phyloP scores from a whole-genome alignment of 2,329 filamentous ascomycete species.

The Pseudocercospora vitis region DNA sequence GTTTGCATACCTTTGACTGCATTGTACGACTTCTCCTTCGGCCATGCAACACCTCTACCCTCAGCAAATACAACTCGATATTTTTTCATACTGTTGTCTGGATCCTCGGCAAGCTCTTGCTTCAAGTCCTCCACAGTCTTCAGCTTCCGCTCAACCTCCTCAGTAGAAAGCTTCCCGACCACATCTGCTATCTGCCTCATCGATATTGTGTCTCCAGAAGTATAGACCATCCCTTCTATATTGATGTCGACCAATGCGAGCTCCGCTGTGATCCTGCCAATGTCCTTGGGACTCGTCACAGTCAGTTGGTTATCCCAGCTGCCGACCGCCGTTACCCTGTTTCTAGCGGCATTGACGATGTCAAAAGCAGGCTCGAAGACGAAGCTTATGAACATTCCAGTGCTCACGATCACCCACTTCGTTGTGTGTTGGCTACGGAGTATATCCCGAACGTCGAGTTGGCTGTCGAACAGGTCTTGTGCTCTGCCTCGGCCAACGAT shows the following conservation, averaged over 20 bases:
- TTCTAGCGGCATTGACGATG: constrained; percentile 53
- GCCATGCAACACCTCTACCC: constrained; percentile 61
- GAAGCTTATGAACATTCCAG: constrained; percentile 70
- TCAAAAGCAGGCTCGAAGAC: constrained; percentile 65
- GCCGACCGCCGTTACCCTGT: constrained; percentile 50
- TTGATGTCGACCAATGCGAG: constrained; percentile 48
- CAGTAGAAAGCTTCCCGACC: constrained; percentile 49
- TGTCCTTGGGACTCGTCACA: constrained; percentile 63
- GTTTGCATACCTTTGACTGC: constrained; percentile 48
- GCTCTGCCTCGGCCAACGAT: constrained; percentile 58
- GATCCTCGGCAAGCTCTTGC: constrained; percentile 49
- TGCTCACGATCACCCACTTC: constrained; percentile 65
- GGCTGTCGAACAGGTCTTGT: constrained; percentile 68
- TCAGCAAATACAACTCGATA: constrained; percentile 63
- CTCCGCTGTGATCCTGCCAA: constrained; percentile 61
- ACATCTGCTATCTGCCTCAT: constrained; percentile 54
- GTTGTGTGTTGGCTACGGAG: constrained; percentile 49
- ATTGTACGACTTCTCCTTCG: constrained; percentile 56
- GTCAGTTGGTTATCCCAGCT: constrained; percentile 64
- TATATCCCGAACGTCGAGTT: constrained; percentile 58
- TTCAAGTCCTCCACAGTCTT: constrained; percentile 52
- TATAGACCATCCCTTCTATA: constrained; percentile 53
- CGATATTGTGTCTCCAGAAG: constrained; percentile 62
- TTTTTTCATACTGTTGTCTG: constrained; percentile 54
- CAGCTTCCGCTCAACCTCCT: constrained; percentile 49